Base-by-base conservation (phyloP, 2,329 filamentous ascomycete genomes). In the Microcyclospora pomicola region DNA sequence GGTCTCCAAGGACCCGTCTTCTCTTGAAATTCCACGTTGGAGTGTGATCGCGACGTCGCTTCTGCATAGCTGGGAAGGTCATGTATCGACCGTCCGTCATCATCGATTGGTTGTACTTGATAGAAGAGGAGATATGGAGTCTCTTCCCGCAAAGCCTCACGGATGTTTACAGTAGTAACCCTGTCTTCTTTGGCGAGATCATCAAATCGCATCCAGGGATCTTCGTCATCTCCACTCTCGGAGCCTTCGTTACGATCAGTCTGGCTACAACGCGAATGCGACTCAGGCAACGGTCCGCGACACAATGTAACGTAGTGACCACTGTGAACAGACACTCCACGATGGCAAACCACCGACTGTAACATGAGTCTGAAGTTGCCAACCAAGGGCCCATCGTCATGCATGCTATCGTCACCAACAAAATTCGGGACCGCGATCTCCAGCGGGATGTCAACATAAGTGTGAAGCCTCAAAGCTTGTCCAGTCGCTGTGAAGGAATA, bases 41-140 rank as follows among this genome's bases (percentile, higher is more conserved):
- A 42, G 19, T 50, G 44, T 14, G 48, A 42, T 14, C 49, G 42
- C 11, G 53, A 54, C 4, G 52, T 57, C 1, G 58, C 58, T 45
- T 66, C 65, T 9, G 54, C 50, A 37, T 68, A 68, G 4, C 46
- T 55, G 0, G 65, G 65, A 28, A 64, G 58, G 35, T 55, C 51
- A 33, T 52, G 53, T 9, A 51, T 50, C 6, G 48, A 48, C 30
- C 48, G 42, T n/a, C 63, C 60, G 45, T 80, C 72, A 39, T 87
- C 82, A 24, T 84, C 75, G 52, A 92, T 85, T 0, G 88, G 87
- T 24, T 92, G 73, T 31, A 96, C 83, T 58, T 95, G 88, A 54
- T 95, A 98, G 59, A 96, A 96, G 0, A 98, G 67, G 6, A 96
- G 71, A 56, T 96, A 96, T 0, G 91, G 88, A 58, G 85, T 92